Base-by-base conservation (phyloP, 768 basidiomycete species). In the Cystobasidium tubakii region DNA sequence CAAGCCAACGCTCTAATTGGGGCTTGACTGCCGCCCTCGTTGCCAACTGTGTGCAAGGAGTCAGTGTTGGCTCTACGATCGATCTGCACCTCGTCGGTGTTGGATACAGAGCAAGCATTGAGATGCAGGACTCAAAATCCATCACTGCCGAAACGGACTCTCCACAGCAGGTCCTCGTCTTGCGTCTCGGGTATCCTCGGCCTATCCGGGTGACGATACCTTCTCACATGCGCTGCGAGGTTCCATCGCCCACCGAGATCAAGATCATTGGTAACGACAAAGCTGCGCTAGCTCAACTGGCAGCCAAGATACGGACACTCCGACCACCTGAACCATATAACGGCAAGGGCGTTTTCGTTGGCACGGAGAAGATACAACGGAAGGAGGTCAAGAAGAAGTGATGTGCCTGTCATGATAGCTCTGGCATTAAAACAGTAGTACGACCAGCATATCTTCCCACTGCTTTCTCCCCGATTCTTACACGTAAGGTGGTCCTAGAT, bases 241-340 rank as follows among this genome's bases (percentile, higher is more conserved):
- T 92, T 23, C 89, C 90, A 29, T 83, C 84, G 25, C 87, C 95
- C 7, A 96, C 92, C 0, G 89, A 90, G 82, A 92, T 97, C 73
- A 81, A 88, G 34, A 82, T 98, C 29, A 85, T 83, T 25, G 92
- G 93, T 77, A 90, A 87, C 69, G 89, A 96, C 83, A 97, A 97
- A 81, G 90, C 96, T 78, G 82, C 85, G 62, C 81, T 99, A 73
- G 92, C 92, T 0, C 84, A 91, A 76, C 95, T 95, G 80, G 90
- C 92, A 0, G 92, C 94, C 4, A 86, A 87, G 76, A 88, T 98
- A 29, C 85, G 93, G 75, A 85, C 85, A 74, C 89, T 88, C 83
- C 86, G 95, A 78, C 89, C 88, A 77, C 95, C 95, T 25, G 95
- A 99, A 80, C 94, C 93, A 19, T 99, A 97, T 83, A 92, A 97